Base-by-base conservation (phyloP, 208 protist species). In the Phytomonas sp. region DNA sequence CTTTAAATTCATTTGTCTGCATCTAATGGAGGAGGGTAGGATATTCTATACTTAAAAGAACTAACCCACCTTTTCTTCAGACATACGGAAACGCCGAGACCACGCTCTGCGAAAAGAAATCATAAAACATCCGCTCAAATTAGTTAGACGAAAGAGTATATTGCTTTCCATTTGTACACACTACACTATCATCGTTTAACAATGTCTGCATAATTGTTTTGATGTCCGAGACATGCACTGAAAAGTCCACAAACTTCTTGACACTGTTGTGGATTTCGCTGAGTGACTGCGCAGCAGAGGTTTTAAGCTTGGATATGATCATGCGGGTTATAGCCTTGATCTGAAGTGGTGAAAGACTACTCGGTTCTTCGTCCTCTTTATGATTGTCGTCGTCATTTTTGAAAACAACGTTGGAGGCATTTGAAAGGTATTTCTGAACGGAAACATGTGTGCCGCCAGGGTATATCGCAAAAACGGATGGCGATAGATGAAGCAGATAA, bases 231-330 rank as follows among this genome's bases (percentile, higher is more conserved):
- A 74, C 32, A 2, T 66, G 83, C 29, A 83, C 85, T 37, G 78
- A 64, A 60, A 91, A 92, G 61, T 86, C 72, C 19, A 75, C 83
- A 65, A 95, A 81, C 77, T 92, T 79, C 69, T 91, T 93, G 75
- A 95, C 76, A 72, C 88, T 94, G 76, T 86, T 94, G 69, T 89
- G 82, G 26, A 95, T 92, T 49, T 91, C 86, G 23, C 75, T 82
- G 8, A 74, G 71, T 29, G 86, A 73, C 65, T 89, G 84, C 29
- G 87, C 60, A 0, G 74, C 80, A 14, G 79, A 60, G 2, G 80
- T 81, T 71, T 87, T 87, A 37, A 95, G 80, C 71, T 93, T 83
- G 30, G 90, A 82, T 31, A 71, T 87, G 66, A 87, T 71, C 80
- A 92, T 90, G 31, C 45, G 45, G 26, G 45, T 56, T 56, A 56